Conservation (phyloP, 768 basidiomycete genomes). For the Serendipita vermifera region DNA sequence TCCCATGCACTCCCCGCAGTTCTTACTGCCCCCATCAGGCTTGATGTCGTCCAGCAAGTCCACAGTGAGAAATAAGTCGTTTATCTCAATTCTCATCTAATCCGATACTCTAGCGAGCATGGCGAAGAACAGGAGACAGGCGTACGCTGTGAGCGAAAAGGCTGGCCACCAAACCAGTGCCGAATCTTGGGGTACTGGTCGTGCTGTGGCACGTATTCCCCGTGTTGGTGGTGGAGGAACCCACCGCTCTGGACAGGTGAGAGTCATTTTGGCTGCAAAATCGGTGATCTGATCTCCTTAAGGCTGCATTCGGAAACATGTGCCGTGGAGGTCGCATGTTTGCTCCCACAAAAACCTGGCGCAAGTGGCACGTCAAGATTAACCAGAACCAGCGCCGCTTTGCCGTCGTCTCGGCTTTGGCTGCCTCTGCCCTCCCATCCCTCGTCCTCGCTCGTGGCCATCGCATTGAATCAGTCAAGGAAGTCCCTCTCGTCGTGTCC, state of each 20-base stretch:
- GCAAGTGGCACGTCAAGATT: constrained; percentile 99
- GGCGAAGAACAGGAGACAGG: constrained; percentile 95
- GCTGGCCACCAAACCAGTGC: constrained; percentile 98
- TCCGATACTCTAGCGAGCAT: constrained; percentile 59
- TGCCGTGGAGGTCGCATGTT: constrained; percentile 99
- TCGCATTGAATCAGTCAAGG: constrained; percentile 92
- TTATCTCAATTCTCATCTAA: constrained; percentile 13
- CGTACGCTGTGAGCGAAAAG: constrained; percentile 93
- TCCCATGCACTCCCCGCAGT: constrained; percentile 92
- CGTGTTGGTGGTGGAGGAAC: constrained; percentile 99
- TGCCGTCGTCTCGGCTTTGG: constrained; percentile 93
- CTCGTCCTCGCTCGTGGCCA: constrained; percentile 98
- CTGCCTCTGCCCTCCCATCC: constrained; percentile 93
- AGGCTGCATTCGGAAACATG: constrained; percentile 99
- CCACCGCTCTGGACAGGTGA: constrained; percentile 90
- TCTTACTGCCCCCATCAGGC: constrained; percentile 92
- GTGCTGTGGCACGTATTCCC: constrained; percentile 99
- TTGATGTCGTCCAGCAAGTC: constrained; percentile 96
- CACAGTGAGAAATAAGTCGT: constrained; percentile 71
- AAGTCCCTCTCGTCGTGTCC: constrained; percentile 87
- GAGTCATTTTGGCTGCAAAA: constrained; percentile 15
- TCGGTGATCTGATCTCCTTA: constrained; percentile 11
- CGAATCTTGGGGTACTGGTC: constrained; percentile 99
- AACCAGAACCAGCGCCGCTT: constrained; percentile 99
- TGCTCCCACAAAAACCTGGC: constrained; percentile 98